Evolutionary conservation across 2,329 filamentous ascomycete genomes (phyloP), one percentile per base, ranked within the genome.

Genomic region (Venturia pyrina): DNA sequence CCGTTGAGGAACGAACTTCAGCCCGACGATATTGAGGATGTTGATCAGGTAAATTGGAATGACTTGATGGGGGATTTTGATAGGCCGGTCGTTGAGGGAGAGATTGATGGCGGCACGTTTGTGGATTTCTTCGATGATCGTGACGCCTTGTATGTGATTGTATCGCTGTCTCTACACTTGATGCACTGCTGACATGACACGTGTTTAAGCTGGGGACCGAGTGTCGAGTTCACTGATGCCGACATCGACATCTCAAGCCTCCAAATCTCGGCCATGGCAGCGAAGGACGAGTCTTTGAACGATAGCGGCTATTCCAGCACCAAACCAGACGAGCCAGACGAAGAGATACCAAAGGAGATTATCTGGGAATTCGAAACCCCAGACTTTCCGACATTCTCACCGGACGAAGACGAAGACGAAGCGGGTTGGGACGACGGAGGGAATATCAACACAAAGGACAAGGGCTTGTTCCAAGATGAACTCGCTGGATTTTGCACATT

Each of bases 261-360:
- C 1, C 53, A 57, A 57, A 57, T n/a, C 28, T 37, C 28, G 28
- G 53, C 19, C 13, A 34, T n/a, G 13, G 28, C n/a, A 28, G 21
- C 28, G 13, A 37, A n/a, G 32, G 53, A 37, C 28, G 53, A 57
- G 6, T 57, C 53, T 10, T n/a, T 57, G 32, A 34, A 34, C 19
- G 53, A 57, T 19, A 57, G 53, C 53, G 53, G 53, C 13, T 57
- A 57, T 57, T 57, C 53, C 53, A 57, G 53, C 53, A 28, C 28
- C 24, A 28, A 57, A 19, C 21, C 53, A 7, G 53, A 37, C 28
- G 28, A 57, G 28, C 6, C 46, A 50, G 21, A 28, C 21, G 46
- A 50, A 50, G 21, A 50, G n/a, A 50, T n/a, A 28, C 21, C 2
- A 24, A 13, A 28, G n/a, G 7, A 13, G 46, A 8, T 24, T 50